These are phyloP conservation scores for Citrus cavaleriei DNA, from an alignment of 345 rosid genomes.

Conservation along the genomic window DNA sequence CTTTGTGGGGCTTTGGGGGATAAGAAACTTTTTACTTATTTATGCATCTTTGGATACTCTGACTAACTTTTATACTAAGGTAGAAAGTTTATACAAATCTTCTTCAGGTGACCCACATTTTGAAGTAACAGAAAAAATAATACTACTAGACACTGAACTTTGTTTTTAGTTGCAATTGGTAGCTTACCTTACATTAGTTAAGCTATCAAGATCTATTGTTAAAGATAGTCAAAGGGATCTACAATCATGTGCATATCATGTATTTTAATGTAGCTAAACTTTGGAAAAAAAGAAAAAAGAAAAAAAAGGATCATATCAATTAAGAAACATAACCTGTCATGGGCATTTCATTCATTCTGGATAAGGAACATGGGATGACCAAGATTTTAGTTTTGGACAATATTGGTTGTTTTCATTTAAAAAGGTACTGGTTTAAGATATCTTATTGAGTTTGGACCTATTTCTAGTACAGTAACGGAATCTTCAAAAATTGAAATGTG, in stretches of 20 bases:
- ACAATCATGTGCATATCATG: neutral
- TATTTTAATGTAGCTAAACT: neutral
- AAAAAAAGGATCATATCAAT: neutral
- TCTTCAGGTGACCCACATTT: conserved; percentile 3
- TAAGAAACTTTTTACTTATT: neutral
- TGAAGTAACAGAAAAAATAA: neutral
- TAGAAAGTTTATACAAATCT: conserved; percentile 1
- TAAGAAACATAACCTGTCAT: neutral
- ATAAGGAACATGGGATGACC: neutral
- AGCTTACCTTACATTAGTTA: neutral
- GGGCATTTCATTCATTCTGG: neutral
- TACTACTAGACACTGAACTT: neutral
- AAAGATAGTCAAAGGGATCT: neutral
- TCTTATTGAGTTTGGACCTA: neutral
- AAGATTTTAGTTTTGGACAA: neutral
- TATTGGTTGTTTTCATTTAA: neutral
- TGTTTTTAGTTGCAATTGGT: neutral
- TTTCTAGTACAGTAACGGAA: neutral
- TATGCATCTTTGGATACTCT: conserved; percentile 34
- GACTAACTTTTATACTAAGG: conserved; percentile 16
- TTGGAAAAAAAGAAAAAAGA: no score
- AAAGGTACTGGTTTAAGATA: neutral
- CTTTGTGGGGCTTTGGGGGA: neutral
- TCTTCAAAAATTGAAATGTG: neutral
- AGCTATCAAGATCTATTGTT: neutral